Percentiles rank a stretch among this genome's conserved stretches.
These are phyloP conservation scores for Moelleriella libera DNA, from an alignment of 2,329 filamentous ascomycete genomes.

Conservation along the genomic window DNA sequence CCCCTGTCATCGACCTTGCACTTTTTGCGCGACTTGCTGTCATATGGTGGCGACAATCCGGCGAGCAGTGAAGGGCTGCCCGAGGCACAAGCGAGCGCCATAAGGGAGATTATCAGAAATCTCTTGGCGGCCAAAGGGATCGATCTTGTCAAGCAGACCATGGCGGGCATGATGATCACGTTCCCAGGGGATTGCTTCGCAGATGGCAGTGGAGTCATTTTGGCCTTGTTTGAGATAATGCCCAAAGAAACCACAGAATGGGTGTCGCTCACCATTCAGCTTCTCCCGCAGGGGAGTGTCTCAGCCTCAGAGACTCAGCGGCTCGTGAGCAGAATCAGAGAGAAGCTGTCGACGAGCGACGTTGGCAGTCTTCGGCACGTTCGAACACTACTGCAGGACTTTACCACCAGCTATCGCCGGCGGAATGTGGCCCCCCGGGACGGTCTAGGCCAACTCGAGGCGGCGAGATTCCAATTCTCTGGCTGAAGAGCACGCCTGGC, in stretches of 20 bases:
- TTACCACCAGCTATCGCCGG: slow-evolving; percentile 86
- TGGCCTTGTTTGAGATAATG: slow-evolving; percentile 77
- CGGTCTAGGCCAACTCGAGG: slow-evolving; percentile 76
- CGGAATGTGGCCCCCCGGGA: slow-evolving; percentile 92
- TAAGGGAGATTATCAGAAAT: slow-evolving; percentile 59
- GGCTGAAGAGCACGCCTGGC: slow-evolving; percentile 12
- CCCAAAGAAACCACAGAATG: slow-evolving; percentile 67
- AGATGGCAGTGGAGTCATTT: slow-evolving; percentile 83
- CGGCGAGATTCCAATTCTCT: slow-evolving; percentile 72
- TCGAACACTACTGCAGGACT: slow-evolving; percentile 78
- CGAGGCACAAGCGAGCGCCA: slow-evolving; percentile 48
- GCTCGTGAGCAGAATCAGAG: slow-evolving; percentile 66
- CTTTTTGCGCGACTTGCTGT: slow-evolving; percentile 81
- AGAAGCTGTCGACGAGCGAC: slow-evolving; percentile 56
- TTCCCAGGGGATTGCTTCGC: slow-evolving; percentile 94
- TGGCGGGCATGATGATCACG: slow-evolving; percentile 98
- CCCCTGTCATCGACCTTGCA: slow-evolving; percentile 85
- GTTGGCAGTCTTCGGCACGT: slow-evolving; percentile 56
- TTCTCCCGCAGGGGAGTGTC: slow-evolving; percentile 73
- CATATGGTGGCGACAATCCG: slow-evolving; percentile 68
- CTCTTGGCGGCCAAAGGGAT: slow-evolving; percentile 60
- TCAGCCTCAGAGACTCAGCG: slow-evolving; percentile 68
- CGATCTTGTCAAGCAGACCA: slow-evolving; percentile 68
- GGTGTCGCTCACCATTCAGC: slow-evolving; percentile 70
- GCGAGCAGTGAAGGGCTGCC: slow-evolving; percentile 45